phyloP scores from a whole-genome alignment of 2,329 filamentous ascomycete genomes.

The Talaromyces sp. region DNA sequence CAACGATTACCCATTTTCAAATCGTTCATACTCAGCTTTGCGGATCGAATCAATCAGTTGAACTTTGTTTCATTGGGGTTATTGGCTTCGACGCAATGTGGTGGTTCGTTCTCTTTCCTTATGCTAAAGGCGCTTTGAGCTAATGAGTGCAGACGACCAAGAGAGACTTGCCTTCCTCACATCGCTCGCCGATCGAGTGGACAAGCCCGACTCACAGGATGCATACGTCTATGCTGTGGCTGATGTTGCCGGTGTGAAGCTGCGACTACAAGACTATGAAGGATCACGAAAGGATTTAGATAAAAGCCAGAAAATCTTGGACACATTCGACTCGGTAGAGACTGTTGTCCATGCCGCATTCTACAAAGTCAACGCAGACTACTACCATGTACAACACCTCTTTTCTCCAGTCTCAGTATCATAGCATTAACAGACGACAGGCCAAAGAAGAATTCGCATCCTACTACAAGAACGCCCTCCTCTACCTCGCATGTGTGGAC shows the following conservation, averaged over 20 bases:
- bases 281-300: conserved; percentile 83
- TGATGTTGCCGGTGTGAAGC: conserved; percentile 81
- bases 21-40: conserved; percentile 91
- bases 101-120: conserved; percentile 24
- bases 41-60: conserved; percentile 97
- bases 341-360: conserved; percentile 93
- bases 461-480: conserved; percentile 95
- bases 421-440: conserved; percentile 31
- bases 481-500: conserved; percentile 96
- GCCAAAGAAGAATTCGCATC: conserved; percentile 86
- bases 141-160: conserved; percentile 65
- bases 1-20: conserved; percentile 91
- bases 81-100: conserved; percentile 78
- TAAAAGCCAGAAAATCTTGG: conserved; percentile 79
- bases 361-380: conserved; percentile 91
- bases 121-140: conserved; percentile 8
- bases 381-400: conserved; percentile 66
- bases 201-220: conserved; percentile 90
- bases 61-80: conserved; percentile 91
- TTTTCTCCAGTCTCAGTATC: not conserved
- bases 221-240: conserved; percentile 92
- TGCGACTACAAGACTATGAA: conserved; percentile 74
- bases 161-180: conserved; percentile 83
- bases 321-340: conserved; percentile 91
- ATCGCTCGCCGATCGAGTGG: conserved; percentile 78